Evolutionary conservation across 495 filamentous ascomycete species (phyloP).

Genomic region (Aspergillus haitiensis): DNA sequence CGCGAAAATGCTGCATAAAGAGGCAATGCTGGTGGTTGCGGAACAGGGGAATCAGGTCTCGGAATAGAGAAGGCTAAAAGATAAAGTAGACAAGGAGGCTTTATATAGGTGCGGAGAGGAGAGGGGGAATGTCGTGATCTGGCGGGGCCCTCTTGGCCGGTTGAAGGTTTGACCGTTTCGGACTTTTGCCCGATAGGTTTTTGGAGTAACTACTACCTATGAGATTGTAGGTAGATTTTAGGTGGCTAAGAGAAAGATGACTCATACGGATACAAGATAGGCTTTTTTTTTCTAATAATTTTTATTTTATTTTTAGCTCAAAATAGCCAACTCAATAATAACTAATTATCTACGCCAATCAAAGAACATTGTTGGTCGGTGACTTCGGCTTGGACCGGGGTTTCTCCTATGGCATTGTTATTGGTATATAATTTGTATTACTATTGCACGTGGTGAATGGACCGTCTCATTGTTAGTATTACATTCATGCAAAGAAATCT

Average conservation of each 20-base stretch:
- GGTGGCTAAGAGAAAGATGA: not conserved
- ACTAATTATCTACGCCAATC: too few relatives aligned
- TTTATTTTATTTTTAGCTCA: too few relatives aligned
- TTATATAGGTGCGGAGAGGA: not conserved
- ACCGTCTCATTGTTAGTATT: too few relatives aligned
- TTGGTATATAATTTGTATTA: too few relatives aligned
- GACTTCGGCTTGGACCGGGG: too few relatives aligned
- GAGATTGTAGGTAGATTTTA: not conserved
- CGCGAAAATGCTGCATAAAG: constrained; percentile 40
- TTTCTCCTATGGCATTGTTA: too few relatives aligned
- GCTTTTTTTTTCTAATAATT: too few relatives aligned
- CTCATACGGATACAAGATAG: too few relatives aligned
- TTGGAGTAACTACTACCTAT: not conserved
- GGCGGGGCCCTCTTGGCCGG: not conserved
- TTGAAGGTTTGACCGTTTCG: not conserved
- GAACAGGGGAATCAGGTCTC: not conserved
- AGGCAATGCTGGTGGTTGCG: not conserved
- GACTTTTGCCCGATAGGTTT: not conserved
- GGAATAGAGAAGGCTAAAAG: not conserved
- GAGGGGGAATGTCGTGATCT: not conserved
- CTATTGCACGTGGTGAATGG: too few relatives aligned
- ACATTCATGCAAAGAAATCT: too few relatives aligned
- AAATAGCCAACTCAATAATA: too few relatives aligned
- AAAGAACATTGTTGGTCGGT: too few relatives aligned
- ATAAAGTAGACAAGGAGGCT: not conserved